Evolutionary conservation across 495 filamentous ascomycete species (phyloP), one percentile per base, ranked within the genome.

Genomic region (Polyplosphaeria fusca): DNA sequence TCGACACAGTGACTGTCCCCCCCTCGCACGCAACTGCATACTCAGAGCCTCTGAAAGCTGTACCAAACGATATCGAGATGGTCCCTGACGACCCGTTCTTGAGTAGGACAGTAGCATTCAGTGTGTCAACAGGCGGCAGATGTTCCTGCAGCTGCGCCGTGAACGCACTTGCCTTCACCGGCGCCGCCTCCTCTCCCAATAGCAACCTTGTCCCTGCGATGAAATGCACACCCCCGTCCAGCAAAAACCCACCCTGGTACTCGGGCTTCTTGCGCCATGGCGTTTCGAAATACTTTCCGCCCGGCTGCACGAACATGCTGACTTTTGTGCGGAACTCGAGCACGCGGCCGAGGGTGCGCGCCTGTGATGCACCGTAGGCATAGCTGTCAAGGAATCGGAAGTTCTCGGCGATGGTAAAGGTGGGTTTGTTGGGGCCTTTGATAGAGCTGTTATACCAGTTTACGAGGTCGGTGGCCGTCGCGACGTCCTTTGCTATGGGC

Each of bases 151-250:
- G 69, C 50, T 79, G 76, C 32, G 74, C 63, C 2, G 83, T 82
- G 55, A 85, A 82, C 1, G 84, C 85, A 2, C 79, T 76, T 12
- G 87, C 60, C 32, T 70, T 71, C 1, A 70, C 74, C 4, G 77
- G 62, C 37, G 59, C 70, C 32, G 76, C 69, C n/a, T 78, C 77
- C 14, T 68, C 59, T 3, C 81, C 82, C 1, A 90, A 69, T 41
- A 91, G 67, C 39, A 81, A 64, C 41, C 85, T 72, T 7, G 85
- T 70, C 0, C 72, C 85, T 16, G 88, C 88, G 26, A 84, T 72
- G 51, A 79, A 82, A 65, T 91, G 88, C 5, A 93, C 81, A 2
- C 88, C 87, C 2, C 84, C 88, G 58, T 91, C 88, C 0, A 92
- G 73, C 18, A 91, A 66, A 63, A 91, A 93, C 18, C 88, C 88